A percentile compares a stretch with the other conserved stretches of the same genome.
Evolutionary conservation across 352 stramenopile species (phyloP).

Genomic region (Halophytophthora batemanensis): DNA sequence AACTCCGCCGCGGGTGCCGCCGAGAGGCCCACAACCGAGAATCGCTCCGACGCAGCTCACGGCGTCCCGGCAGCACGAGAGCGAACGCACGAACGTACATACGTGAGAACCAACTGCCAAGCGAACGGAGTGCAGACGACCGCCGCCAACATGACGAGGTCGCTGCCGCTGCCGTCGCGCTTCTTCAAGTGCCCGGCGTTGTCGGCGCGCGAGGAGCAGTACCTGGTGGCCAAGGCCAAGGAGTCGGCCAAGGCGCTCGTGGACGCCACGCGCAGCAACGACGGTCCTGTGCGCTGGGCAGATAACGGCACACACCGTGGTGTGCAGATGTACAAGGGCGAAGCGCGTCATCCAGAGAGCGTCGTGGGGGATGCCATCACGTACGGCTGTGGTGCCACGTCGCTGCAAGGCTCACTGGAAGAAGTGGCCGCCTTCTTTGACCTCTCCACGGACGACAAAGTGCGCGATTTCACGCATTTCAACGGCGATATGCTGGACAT

Average conservation of each 20-base stretch:
- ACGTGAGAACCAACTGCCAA: too few relatives aligned
- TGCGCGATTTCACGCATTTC: conserved; percentile 38
- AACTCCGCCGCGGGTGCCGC: conserved; percentile 9
- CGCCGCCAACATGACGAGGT: conserved; percentile 33
- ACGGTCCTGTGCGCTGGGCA: conserved; percentile 58
- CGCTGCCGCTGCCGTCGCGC: conserved; percentile 41
- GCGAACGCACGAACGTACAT: too few relatives aligned
- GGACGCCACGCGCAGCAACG: conserved; percentile 50
- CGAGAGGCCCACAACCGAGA: conserved; percentile 19
- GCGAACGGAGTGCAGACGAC: background rate
- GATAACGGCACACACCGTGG: conserved; percentile 47
- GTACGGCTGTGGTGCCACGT: conserved; percentile 57
- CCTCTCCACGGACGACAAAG: conserved; percentile 48
- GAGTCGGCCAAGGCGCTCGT: conserved; percentile 60
- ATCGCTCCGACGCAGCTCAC: conserved; percentile 3
- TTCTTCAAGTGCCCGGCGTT: conserved; percentile 63
- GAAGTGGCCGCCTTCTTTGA: conserved; percentile 74
- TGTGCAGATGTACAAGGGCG: conserved; percentile 72
- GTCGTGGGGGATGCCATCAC: conserved; percentile 42
- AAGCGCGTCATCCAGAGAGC: conserved; percentile 39
- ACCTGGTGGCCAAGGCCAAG: conserved; percentile 58
- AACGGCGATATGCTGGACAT: conserved; percentile 51
- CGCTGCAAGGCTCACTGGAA: conserved; percentile 56
- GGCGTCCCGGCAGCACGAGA: too few relatives aligned
- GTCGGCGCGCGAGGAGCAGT: conserved; percentile 43